Evolutionary conservation across 768 basidiomycete genomes (phyloP), one percentile per base, ranked within the genome.

Genomic region (Fistulinella prunicolor): DNA sequence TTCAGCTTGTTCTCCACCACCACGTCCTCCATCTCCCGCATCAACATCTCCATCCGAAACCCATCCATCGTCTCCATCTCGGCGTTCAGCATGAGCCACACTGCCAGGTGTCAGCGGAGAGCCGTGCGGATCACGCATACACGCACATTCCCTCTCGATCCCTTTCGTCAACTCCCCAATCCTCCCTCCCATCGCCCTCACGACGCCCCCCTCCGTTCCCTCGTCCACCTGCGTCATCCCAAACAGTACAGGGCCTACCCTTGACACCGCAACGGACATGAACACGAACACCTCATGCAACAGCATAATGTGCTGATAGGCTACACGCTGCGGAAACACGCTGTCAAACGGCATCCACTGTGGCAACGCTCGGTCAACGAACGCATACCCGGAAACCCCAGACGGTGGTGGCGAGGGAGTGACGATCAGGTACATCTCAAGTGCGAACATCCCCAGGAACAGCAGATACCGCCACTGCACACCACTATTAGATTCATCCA

Each of bases 281-380:
- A 88, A 83, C 57, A 89, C 68, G 65, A 89, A 91, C 22, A 88
- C 60, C 53, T 89, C 83, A 58, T 89, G 90, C 32, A 93, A 71
- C 65, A 91, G 79, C 30, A 79, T 69, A 50, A 89, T 76, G 65
- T 93, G 86, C 60, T 94, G 89, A 62, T 83, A 86, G 1, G 80
- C 75, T 1, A 86, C 78, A 12, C 87, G 78, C 6, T 72, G 68
- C 0, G 88, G 89, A 67, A 88, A 85, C 32, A 78, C 19, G 23
- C 54, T 44, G 36, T 68, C 59, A 9, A 80, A 57, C 24, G 82
- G 29, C 22, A 54, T 63, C 49, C 59, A 45, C 23, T 54, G 44
- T 0, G 46, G 20, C 16, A 50, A 3, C 16, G 39, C 38, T 30
- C 51, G 42, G 39, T 66, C 66, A 4, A 57, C 47, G 20, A 68